phyloP scores from a whole-genome alignment of 2,329 filamentous ascomycete genomes.

The Myriosclerotinia scirpicola region DNA sequence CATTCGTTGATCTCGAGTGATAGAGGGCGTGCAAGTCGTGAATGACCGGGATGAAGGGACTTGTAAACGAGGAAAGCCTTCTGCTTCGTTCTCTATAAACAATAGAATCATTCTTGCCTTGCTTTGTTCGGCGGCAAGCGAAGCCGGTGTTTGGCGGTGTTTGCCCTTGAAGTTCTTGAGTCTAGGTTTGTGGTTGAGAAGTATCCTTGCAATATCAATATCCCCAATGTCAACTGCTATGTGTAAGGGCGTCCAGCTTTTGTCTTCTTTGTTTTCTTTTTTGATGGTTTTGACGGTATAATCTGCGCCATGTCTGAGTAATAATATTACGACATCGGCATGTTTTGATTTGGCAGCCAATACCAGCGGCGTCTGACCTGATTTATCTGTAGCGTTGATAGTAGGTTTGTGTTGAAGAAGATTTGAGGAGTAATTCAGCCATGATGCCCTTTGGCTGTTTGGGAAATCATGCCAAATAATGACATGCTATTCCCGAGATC shows the following conservation, averaged over 20 bases:
- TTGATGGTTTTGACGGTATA: neutral
- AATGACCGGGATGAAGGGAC: no score
- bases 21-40: no score
- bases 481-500: no score
- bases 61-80: no score
- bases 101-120: neutral
- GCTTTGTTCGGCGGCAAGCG: neutral
- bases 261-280: neutral
- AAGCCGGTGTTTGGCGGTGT: neutral
- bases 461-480: no score
- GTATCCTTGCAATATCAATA: neutral
- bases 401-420: no score
- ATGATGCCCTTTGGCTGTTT: no score
- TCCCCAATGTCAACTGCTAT: neutral
- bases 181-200: neutral
- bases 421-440: no score
- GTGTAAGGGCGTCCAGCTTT: neutral
- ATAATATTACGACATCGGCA: neutral
- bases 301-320: neutral
- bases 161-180: neutral
- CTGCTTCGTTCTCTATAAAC: no score
- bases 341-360: neutral
- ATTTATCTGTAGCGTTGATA: no score
- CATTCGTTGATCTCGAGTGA: no score
- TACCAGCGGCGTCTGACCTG: neutral